Evolutionary conservation across 495 filamentous ascomycete genomes (phyloP), one percentile per base, ranked within the genome.

Genomic region (Xylaria scruposa): DNA sequence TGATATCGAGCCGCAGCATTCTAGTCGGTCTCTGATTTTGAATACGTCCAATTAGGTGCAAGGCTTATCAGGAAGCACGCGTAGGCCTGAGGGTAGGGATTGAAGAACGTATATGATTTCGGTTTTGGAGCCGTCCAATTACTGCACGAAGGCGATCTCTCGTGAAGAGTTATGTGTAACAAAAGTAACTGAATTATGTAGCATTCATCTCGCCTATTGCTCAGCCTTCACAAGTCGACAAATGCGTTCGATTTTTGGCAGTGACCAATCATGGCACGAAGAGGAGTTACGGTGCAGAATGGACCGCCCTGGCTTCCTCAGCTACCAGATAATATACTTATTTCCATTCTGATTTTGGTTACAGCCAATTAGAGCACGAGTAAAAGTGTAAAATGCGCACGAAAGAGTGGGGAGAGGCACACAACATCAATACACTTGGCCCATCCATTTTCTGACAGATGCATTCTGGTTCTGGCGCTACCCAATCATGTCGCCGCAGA

Each of bases 91-190:
- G 54, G 0, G 6, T 33, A 58, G 12, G 54, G 36, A 17, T 19
- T 2, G 2, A 31, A 19, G 31, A 17, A 13, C 0, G 12, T 5
- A 15, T 1, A 7, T 4, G 26, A 58, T 33, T 58, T 15, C 17
- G 54, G n/a, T 58, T 36, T 36, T 58, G 54, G 29, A 58, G 54
- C 29, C 12, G 31, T 15, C 54, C 54, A 58, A 58, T 58, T 31
- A 33, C 17, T 17, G 7, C 5, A 58, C 31, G 29, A 29, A 33
- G 1, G 17, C 6, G 36, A 38, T 38, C 36, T 38, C 36, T 58
- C 1, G 4, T 58, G 3, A 24, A 53, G n/a, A 33, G 7, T 12
- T 58, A 4, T 12, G 15, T 33, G 36, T 36, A 8, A 8, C 36
- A 6, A 8, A 3, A 8, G 13, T 17, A 19, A 10, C 12, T 21